Conservation (phyloP, 305 asterid species). For the Lippia alba region DNA sequence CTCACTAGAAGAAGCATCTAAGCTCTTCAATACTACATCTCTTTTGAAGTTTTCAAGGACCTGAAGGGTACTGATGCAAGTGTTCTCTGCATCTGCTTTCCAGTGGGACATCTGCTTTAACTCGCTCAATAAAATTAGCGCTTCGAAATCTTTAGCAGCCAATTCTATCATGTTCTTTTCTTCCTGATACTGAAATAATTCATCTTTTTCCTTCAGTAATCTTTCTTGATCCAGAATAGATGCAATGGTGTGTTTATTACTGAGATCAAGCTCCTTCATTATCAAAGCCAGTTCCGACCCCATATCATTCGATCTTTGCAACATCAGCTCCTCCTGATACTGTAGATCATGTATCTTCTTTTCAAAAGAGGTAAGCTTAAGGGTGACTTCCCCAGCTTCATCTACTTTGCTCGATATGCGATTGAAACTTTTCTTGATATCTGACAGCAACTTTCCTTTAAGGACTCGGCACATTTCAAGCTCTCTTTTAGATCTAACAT, state of each 20-base stretch:
- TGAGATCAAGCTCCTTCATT: slow-evolving; percentile 76
- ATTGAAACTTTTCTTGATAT: slow-evolving; percentile 70
- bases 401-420: slow-evolving; percentile 75
- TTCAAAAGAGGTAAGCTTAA: slow-evolving; percentile 70
- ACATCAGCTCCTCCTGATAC: slow-evolving; percentile 81
- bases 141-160: slow-evolving; percentile 67
- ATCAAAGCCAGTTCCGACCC: slow-evolving; percentile 75
- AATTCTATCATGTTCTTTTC: slow-evolving; percentile 58
- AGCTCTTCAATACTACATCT: slow-evolving; percentile 52
- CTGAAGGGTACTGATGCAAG: slow-evolving; percentile 42
- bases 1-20: slow-evolving; percentile 64
- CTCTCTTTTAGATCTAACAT: slow-evolving; percentile 70
- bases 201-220: slow-evolving; percentile 65
- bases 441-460: slow-evolving; percentile 82
- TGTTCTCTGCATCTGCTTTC: slow-evolving; percentile 51
- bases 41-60: slow-evolving; percentile 60
- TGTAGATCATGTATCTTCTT: slow-evolving; percentile 73
- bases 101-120: slow-evolving; percentile 51
- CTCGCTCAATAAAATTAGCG: slow-evolving; percentile 60
- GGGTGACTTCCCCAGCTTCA: slow-evolving; percentile 67
- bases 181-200: slow-evolving; percentile 54
- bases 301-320: slow-evolving; percentile 76
- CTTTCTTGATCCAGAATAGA: slow-evolving; percentile 71
- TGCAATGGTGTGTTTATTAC: slow-evolving; percentile 53
- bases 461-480: slow-evolving; percentile 83